Evolutionary conservation across 2,329 filamentous ascomycete genomes (phyloP).

Genomic region (Aspergillus eucalypticola): DNA sequence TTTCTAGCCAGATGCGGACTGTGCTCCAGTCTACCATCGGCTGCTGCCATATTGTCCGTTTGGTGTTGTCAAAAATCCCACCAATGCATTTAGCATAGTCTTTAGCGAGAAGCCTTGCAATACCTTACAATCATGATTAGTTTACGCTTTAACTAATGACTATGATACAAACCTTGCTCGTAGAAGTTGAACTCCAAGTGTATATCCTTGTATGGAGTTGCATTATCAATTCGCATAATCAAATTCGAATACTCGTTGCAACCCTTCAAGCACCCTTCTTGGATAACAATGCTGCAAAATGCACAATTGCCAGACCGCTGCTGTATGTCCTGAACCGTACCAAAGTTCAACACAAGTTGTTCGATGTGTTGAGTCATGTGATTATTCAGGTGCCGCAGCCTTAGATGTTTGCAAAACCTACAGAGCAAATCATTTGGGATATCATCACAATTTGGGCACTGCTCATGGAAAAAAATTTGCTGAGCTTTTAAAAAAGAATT

Average conservation of each 20-base stretch:
- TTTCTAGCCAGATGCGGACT: not conserved
- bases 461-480: not conserved
- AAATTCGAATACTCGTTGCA: no score
- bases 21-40: not conserved
- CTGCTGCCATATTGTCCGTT: not conserved
- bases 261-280: not conserved
- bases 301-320: not conserved
- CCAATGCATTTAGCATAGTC: no score
- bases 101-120: accelerated
- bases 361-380: no score
- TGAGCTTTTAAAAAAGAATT: not conserved
- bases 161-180: no score
- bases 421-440: not conserved
- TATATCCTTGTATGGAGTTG: not conserved
- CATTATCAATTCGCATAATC: not conserved
- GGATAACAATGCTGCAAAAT: not conserved
- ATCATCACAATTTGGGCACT: not conserved
- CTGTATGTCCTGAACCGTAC: not conserved
- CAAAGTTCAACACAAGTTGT: not conserved
- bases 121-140: no score
- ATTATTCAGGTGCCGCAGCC: not conserved
- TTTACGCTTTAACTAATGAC: no score
- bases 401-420: not conserved
- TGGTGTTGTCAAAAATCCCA: no score
- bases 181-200: not conserved